phyloP scores from a whole-genome alignment of 2,329 filamentous ascomycete species.

The Endoconidiophora laricicola region DNA sequence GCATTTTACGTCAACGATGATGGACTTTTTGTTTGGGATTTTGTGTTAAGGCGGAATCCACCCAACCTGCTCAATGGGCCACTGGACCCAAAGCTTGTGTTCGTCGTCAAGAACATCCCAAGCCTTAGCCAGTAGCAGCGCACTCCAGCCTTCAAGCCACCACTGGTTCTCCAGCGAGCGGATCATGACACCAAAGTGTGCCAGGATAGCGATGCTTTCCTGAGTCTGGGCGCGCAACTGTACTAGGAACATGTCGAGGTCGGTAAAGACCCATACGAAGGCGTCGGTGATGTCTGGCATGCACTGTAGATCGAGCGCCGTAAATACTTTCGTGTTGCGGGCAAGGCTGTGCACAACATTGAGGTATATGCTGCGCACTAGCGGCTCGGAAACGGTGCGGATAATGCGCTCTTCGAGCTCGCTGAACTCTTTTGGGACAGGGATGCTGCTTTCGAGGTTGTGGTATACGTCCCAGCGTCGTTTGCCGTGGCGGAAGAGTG shows the following conservation, averaged over 20 bases:
- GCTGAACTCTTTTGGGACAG: slow-evolving; percentile 4
- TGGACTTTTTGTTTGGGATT: no score
- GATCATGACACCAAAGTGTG: slow-evolving; percentile 21
- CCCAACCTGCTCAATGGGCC: slow-evolving; percentile 15
- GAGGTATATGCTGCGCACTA: slow-evolving; percentile 4
- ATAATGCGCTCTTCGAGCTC: slow-evolving; percentile 9
- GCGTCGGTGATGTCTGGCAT: slow-evolving; percentile 21
- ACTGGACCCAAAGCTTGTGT: slow-evolving; percentile 21
- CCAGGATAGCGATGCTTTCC: slow-evolving; percentile 21
- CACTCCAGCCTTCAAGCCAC: slow-evolving; percentile 23
- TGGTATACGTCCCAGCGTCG: slow-evolving; percentile 15
- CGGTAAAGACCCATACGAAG: slow-evolving; percentile 24
- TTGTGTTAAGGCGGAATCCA: slow-evolving; percentile 11
- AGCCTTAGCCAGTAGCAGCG: slow-evolving; percentile 19
- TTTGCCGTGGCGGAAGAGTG: slow-evolving; percentile 17
- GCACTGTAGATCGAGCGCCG: slow-evolving; percentile 1
- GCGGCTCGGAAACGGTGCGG: slow-evolving; percentile 3
- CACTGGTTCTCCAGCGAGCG: slow-evolving; percentile 19
- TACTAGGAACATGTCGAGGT: slow-evolving; percentile 21
- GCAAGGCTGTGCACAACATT: slow-evolving; percentile 5
- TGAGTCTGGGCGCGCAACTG: slow-evolving; percentile 18
- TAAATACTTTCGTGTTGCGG: slow-evolving; percentile 9
- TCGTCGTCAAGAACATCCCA: slow-evolving; percentile 22
- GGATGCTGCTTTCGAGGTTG: slow-evolving; percentile 4
- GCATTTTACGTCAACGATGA: no score